Base-by-base conservation (phyloP, 139 green algal genomes). In the Chlamydomonas incerta region DNA sequence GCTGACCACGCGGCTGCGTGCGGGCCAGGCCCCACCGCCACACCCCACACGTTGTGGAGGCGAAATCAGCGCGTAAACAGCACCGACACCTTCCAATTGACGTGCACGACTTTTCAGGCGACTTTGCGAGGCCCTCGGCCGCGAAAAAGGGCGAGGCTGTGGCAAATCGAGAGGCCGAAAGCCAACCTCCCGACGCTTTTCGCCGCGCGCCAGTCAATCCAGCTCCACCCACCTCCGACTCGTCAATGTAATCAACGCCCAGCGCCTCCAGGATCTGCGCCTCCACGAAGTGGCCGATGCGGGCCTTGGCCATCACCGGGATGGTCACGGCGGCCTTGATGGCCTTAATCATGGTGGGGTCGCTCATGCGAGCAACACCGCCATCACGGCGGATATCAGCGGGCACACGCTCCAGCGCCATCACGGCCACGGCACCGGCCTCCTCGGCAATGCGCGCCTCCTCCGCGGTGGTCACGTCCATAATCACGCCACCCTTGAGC, bases 251-350 rank as follows among this genome's bases (percentile, higher is more conserved):
- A 87, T 99, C 98, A 0, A 99, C 93, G 76, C 94, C 96, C 69
- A 99, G 73, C 0, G 98, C 93, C 92, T 99, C 98, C 72, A 99
- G 88, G 41, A 99, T 98, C 92, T 99, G 98, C 0, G 98, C 97
- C 93, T 99, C 98, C 3, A 99, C 98, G 88, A 99, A 99, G 91
- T 99, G 98, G 0, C 98, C 98, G 88, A 99, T 99, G 81, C 98
- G 95, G 1, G 96, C 94, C 94, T 99, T 99, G 73, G 98, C 98
- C 98, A 99, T 99, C 31, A 99, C 98, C 0, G 98, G 98, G 87
- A 99, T 99, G 83, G 98, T 99, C 26, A 99, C 97, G 15, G 97
- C 96, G 3, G 77, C 84, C 90, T 98, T 98, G 86, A 99, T 99
- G 33, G 94, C 93, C 82, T 95, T 98, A 87, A 99, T 99, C 92